Evolutionary conservation across 768 basidiomycete species (phyloP).

Genomic region (Trametes cingulata): DNA sequence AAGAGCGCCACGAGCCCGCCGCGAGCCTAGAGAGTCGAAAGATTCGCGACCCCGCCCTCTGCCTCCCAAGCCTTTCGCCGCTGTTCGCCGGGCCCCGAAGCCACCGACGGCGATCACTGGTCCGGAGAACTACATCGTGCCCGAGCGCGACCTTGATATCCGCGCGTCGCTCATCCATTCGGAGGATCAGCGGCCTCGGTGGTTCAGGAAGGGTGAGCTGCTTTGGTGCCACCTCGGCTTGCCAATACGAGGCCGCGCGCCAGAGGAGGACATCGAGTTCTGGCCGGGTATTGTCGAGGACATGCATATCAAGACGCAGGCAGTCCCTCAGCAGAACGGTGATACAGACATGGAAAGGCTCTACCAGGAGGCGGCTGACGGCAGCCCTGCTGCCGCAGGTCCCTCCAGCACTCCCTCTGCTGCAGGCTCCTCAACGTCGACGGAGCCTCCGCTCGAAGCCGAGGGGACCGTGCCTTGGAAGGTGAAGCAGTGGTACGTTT

Average conservation of each 20-base stretch:
- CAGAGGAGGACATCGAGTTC: slow-evolving; percentile 53
- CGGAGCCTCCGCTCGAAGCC: slow-evolving; percentile 14
- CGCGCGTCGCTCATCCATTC: slow-evolving; percentile 53
- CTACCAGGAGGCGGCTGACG: slow-evolving; percentile 23
- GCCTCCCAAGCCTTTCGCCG: slow-evolving; percentile 39
- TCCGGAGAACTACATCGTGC: slow-evolving; percentile 52
- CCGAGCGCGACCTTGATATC: slow-evolving; percentile 66
- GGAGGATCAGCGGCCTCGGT: slow-evolving; percentile 49
- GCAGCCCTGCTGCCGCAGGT: not conserved
- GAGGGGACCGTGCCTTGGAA: slow-evolving; percentile 48
- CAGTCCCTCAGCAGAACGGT: slow-evolving; percentile 28
- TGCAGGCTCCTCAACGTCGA: slow-evolving; percentile 8
- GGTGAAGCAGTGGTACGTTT: slow-evolving; percentile 58
- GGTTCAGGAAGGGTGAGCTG: slow-evolving; percentile 69
- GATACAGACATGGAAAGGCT: slow-evolving; percentile 3
- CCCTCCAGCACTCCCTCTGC: not conserved
- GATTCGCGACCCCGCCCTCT: slow-evolving; percentile 18
- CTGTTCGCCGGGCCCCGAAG: slow-evolving; percentile 41
- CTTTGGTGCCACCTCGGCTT: slow-evolving; percentile 65
- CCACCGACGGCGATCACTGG: slow-evolving; percentile 35
- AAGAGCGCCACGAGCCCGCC: slow-evolving; percentile 4
- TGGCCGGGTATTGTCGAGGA: slow-evolving; percentile 78
- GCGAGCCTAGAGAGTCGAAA: slow-evolving; percentile 16
- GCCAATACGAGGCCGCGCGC: slow-evolving; percentile 45
- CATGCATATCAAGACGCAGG: slow-evolving; percentile 47